Evolutionary conservation across 2,329 filamentous ascomycete species (phyloP).

Genomic region (Cladosporium sp.): DNA sequence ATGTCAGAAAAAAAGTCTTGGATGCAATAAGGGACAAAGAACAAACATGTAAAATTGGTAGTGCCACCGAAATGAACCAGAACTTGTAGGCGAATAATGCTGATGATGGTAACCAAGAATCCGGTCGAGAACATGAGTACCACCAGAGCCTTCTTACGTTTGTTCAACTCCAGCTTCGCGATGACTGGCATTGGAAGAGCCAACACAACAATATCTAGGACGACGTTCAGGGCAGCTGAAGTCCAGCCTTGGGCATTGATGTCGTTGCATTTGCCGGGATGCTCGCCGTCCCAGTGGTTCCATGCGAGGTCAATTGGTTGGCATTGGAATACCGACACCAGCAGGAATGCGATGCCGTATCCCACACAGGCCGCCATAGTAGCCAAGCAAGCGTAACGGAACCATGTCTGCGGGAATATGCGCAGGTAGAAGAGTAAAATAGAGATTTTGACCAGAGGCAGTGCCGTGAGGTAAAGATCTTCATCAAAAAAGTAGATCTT

Average conservation of each 20-base stretch:
- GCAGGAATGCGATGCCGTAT: constrained; percentile 22
- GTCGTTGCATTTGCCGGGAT: constrained; percentile 21
- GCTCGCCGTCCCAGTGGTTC: constrained; percentile 22
- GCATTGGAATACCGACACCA: constrained; percentile 24
- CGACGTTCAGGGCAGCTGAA: constrained; percentile 23
- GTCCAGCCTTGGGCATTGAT: constrained; percentile 25
- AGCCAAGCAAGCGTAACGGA: constrained; percentile 33
- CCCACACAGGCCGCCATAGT: constrained; percentile 26
- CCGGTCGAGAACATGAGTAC: constrained; percentile 24
- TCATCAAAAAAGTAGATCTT: constrained; percentile 23
- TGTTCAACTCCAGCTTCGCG: constrained; percentile 22
- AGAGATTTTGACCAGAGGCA: constrained; percentile 38
- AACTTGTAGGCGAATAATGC: constrained; percentile 23
- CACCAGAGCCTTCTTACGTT: constrained; percentile 22
- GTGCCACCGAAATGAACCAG: constrained; percentile 23
- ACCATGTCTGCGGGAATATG: constrained; percentile 37
- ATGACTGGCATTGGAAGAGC: constrained; percentile 27
- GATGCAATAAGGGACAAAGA: neutral
- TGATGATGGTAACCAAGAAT: constrained; percentile 23
- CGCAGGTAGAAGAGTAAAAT: constrained; percentile 40
- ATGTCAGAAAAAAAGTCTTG: neutral
- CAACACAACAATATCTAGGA: constrained; percentile 29
- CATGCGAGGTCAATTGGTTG: constrained; percentile 23
- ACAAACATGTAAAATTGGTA: constrained; percentile 22
- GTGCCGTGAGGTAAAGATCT: constrained; percentile 23